Conservation (phyloP, 345 rosid genomes). For the Eucalyptus shirleyi region DNA sequence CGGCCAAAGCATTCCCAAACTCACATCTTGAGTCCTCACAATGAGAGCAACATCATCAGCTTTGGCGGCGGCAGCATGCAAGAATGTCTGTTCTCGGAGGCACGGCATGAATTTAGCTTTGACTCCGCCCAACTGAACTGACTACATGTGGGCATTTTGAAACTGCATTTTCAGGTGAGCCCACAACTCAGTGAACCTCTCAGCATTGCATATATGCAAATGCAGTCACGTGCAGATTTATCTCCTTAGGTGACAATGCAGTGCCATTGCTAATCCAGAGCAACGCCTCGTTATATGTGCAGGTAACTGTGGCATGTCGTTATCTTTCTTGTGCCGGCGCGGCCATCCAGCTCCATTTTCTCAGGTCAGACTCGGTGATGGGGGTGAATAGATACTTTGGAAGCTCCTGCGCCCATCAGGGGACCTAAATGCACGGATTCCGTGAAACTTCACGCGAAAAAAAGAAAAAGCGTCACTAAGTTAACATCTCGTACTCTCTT, state of each 20-base stretch:
- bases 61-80: background rate
- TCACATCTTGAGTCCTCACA: background rate
- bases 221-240: too few species aligned
- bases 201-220: background rate
- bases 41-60: background rate
- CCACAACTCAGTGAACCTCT: background rate
- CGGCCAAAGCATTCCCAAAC: background rate
- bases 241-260: too few species aligned
- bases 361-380: background rate
- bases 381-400: background rate
- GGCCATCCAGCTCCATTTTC: background rate
- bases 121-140: background rate
- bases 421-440: background rate
- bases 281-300: background rate
- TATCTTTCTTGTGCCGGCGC: background rate
- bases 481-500: background rate
- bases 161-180: background rate
- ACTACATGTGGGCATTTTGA: background rate
- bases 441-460: background rate
- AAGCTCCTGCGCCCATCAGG: background rate
- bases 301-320: background rate
- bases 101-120: background rate
- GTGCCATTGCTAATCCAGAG: background rate
- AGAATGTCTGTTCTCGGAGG: background rate
- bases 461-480: background rate